Percentiles rank a stretch among this genome's conserved stretches.
Conservation (phyloP, 306 rosid species). For the Citrullus colocynthis region DNA sequence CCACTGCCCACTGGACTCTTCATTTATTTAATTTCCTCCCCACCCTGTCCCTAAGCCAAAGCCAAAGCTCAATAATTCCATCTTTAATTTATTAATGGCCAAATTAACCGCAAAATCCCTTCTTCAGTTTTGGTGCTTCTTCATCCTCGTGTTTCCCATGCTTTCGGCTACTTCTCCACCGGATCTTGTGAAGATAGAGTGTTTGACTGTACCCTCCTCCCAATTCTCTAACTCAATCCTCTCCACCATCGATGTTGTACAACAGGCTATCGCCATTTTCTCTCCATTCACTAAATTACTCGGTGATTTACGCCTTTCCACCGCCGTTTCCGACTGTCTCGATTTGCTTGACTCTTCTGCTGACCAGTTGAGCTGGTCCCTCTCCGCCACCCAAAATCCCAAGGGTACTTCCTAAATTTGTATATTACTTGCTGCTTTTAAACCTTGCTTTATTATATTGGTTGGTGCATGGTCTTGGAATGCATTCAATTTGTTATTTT, state of each 20-base stretch:
- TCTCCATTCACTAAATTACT: conserved; percentile 22
- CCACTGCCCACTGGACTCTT: conserved; percentile 11
- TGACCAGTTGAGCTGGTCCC: conserved; percentile 39
- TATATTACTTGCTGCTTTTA: not conserved
- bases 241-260: conserved; percentile 17
- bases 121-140: not conserved
- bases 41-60: too few species aligned
- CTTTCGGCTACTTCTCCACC: not conserved
- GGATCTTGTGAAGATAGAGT: conserved; percentile 2
- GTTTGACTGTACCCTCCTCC: conserved; percentile 31
- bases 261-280: conserved; percentile 31
- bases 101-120: not conserved
- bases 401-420: conserved; percentile 14
- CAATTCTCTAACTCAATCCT: conserved; percentile 25
- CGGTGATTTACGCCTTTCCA: conserved; percentile 37
- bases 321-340: conserved; percentile 58
- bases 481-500: too few species aligned
- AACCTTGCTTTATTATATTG: not conserved
- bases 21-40: not conserved
- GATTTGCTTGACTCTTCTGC: conserved; percentile 50
- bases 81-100: not conserved
- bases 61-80: not conserved
- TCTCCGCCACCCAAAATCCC: conserved; percentile 42
- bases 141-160: not conserved
- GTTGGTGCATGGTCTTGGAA: too few species aligned